phyloP scores from a whole-genome alignment of 2,329 filamentous ascomycete species.

The Xylariaceae sp. region DNA sequence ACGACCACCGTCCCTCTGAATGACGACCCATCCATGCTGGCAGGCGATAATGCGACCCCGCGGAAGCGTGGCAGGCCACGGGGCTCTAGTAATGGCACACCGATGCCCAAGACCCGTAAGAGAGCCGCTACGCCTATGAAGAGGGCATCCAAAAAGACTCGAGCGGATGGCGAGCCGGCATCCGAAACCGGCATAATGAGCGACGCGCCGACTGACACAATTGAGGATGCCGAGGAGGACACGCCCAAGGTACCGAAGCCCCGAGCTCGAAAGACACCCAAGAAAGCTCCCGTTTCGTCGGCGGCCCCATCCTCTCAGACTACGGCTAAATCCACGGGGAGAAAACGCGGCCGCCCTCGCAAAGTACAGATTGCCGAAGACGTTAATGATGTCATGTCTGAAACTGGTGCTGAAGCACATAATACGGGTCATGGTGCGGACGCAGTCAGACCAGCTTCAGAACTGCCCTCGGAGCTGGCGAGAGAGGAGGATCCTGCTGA shows the following conservation, averaged over 20 bases:
- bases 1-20: slow-evolving; percentile 48
- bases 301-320: slow-evolving; percentile 21
- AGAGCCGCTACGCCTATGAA: slow-evolving; percentile 41
- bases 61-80: slow-evolving; percentile 41
- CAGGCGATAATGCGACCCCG: slow-evolving; percentile 30
- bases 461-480: slow-evolving; percentile 1
- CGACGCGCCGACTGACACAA: slow-evolving; percentile 19
- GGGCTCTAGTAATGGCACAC: slow-evolving; percentile 47
- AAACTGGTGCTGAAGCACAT: slow-evolving; percentile 7
- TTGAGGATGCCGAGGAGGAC: slow-evolving; percentile 19
- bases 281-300: slow-evolving; percentile 12
- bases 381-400: slow-evolving; percentile 12
- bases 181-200: slow-evolving; percentile 21
- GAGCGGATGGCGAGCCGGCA: slow-evolving; percentile 25
- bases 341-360: slow-evolving; percentile 28
- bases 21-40: slow-evolving; percentile 14
- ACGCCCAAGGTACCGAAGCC: slow-evolving; percentile 31
- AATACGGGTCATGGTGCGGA: slow-evolving; percentile 5
- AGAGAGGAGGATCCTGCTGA: slow-evolving; percentile 5
- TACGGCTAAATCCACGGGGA: slow-evolving; percentile 21
- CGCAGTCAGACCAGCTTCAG: background rate
- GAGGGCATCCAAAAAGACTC: slow-evolving; percentile 28
- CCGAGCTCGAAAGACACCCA: slow-evolving; percentile 25
- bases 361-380: slow-evolving; percentile 24
- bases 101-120: slow-evolving; percentile 43